Base-by-base conservation (phyloP, 169 alveolate genomes). In the Eimeria necatrix region DNA sequence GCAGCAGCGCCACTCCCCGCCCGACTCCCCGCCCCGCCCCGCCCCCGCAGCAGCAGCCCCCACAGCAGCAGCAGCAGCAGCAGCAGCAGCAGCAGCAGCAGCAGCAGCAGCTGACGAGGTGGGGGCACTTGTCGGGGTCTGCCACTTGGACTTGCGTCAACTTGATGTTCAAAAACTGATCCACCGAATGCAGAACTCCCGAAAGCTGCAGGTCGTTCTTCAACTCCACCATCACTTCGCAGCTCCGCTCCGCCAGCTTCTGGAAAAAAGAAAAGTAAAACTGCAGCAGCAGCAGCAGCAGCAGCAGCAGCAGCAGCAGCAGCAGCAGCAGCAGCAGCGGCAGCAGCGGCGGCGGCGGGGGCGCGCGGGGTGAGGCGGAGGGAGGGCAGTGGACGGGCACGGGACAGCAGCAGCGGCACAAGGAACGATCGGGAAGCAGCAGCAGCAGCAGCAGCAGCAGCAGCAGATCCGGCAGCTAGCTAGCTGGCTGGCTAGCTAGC, bases 171-270 rank as follows among this genome's bases (percentile, higher is more conserved):
- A 99, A 95, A 88, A 98, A 98, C 94, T 98, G 99, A 95, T 99
- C 99, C 10, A 98, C 99, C 46, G 98, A 96, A 73, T 97, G 98
- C 86, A 99, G 95, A 9, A 97, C 97, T 12, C 99, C 99, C 26
- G 98, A 95, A 60, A 99, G 97, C 94, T 98, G 98, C 49, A 99
- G 95, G 83, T 98, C 99, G 90, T 99, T 99, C 95, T 98, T 99
- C 61, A 98, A 96, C 95, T 99, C 99, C 18, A 99, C 97, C 10
- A 99, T 98, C 16, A 98, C 98, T 80, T 97, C 97, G 49, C 97
- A 98, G 68, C 96, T 95, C 88, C 97, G 97, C 96, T 98, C 99
- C 90, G 98, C 98, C 89, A 98, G 96, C 53, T 98, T 98, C 97
- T 98, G 99, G 87, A 98, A 98, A 96, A 97, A 98, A 89, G 98